These are phyloP conservation scores for Drechslerella stenobrocha DNA, from an alignment of 2,329 filamentous ascomycete species.

Conservation along the genomic window DNA sequence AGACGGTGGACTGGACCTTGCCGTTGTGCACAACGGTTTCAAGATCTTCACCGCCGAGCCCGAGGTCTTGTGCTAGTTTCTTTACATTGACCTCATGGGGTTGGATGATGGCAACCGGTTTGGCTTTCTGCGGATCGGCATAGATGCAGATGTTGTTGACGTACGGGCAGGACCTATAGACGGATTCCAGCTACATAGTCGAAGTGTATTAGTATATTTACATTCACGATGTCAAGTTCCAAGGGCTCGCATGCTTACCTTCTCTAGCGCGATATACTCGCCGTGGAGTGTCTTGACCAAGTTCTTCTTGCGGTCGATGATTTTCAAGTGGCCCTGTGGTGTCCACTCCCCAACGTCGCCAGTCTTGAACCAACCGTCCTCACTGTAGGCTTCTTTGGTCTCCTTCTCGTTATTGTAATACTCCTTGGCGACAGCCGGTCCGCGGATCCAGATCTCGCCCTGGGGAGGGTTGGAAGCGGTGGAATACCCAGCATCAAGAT, in stretches of 20 bases:
- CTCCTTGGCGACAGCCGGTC: slow-evolving; percentile 70
- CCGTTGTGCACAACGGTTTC: slow-evolving; percentile 70
- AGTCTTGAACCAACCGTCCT: slow-evolving; percentile 95
- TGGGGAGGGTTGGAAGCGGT: slow-evolving; percentile 72
- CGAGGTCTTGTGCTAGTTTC: slow-evolving; percentile 64
- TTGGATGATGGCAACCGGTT: slow-evolving; percentile 79
- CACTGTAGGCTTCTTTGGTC: slow-evolving; percentile 73
- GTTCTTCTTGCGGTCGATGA: slow-evolving; percentile 98
- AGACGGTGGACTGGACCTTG: slow-evolving; percentile 67
- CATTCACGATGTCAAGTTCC: neutral
- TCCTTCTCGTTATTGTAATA: slow-evolving; percentile 88
- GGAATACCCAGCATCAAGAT: slow-evolving; percentile 83
- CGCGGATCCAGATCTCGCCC: slow-evolving; percentile 89
- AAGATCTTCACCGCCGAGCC: slow-evolving; percentile 66
- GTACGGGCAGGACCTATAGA: slow-evolving; percentile 78
- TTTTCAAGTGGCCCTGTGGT: slow-evolving; percentile 73
- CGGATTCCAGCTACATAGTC: slow-evolving; percentile 70
- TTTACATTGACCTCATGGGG: slow-evolving; percentile 67
- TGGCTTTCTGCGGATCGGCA: slow-evolving; percentile 72
- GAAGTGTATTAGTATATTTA: slow-evolving; percentile 1
- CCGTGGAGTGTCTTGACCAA: slow-evolving; percentile 92
- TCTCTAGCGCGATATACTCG: slow-evolving; percentile 96
- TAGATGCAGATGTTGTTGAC: slow-evolving; percentile 88
- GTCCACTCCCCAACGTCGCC: slow-evolving; percentile 94
- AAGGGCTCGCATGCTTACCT: slow-evolving; percentile 53